Evolutionary conservation across 306 rosid species (phyloP), one percentile per base, ranked within the genome.

Genomic region (Potentilla sterilis): DNA sequence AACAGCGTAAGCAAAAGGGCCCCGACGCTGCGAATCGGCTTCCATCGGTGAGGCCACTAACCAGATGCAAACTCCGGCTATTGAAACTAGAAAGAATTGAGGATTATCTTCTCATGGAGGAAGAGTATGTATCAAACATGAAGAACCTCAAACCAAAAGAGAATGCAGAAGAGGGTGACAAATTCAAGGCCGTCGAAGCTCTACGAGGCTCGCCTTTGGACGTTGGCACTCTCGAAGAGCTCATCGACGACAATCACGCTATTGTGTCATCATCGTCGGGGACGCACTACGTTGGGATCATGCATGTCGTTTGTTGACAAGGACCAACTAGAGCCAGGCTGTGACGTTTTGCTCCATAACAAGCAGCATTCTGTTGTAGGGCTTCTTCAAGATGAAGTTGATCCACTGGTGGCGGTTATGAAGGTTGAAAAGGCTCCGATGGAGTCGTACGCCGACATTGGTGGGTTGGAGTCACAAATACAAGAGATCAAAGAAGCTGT

Each of bases 401-500:
- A 95, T 83, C 98, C 98, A 7, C 90, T 95, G 97, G 88, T 85
- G 74, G 83, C 91, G 16, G 88, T 87, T 32, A 87, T 87, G 96
- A 95, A 95, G 79, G 97, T 95, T 28, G 98, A 95, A 86, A 95
- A 95, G 79, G 98, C 98, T 78, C 98, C 96, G 2, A 78, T 95
- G 74, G 98, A 95, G 81, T 95, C 97, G 0, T 95, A 95, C 61
- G 99, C 97, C 73, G 97, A 95, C 69, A 95, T 95, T 6, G 99
- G 97, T 83, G 99, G 99, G 24, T 82, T 95, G 78, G 97, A 95
- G 87, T 95, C 97, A 38, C 99, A 95, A 74, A 90, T 95, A 75
- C 97, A 95, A 86, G 97, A 92, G 88, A 95, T 95, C 24, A 92
- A 90, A 77, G 99, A 95, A 83, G 97, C 97, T 8, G 99, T 95